Evolutionary conservation across 1,284 basidiomycete genomes (phyloP).

Genomic region (Termitomyces sp.): DNA sequence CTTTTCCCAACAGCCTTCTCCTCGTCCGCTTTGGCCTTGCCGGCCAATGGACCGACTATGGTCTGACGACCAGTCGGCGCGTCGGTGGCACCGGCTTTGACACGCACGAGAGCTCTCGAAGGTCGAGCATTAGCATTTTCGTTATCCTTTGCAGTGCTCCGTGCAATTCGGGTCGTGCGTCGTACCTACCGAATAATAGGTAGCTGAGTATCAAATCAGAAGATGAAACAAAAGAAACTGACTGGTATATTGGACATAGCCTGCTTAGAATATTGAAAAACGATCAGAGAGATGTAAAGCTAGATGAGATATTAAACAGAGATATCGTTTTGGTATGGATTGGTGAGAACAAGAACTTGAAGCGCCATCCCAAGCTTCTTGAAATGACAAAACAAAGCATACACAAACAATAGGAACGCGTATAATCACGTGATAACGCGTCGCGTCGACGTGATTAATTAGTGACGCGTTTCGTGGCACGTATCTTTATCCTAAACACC

Average conservation of each 20-base stretch:
- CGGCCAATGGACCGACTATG: conserved; percentile 19
- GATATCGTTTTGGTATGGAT: conserved; percentile 1
- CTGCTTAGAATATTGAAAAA: neutral
- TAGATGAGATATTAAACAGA: neutral
- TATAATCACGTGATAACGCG: conserved; percentile 14
- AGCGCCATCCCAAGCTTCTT: neutral
- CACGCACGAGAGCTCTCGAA: conserved; percentile 26
- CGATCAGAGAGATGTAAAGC: neutral
- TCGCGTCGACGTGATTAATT: conserved; percentile 14
- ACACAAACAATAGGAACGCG: conserved; percentile 16
- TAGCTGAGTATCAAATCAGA: no score
- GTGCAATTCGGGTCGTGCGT: conserved; percentile 14
- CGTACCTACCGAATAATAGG: conserved; percentile 10
- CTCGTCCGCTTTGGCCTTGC: conserved; percentile 21
- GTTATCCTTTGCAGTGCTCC: conserved; percentile 13
- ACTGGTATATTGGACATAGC: conserved; percentile 18
- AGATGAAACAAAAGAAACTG: conserved; percentile 1
- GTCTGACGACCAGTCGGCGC: conserved; percentile 18
- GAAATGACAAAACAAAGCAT: conserved; percentile 14
- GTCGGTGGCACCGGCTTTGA: conserved; percentile 26
- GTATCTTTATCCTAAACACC: neutral
- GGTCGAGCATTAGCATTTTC: conserved; percentile 23
- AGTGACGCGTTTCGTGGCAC: neutral
- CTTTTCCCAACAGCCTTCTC: conserved; percentile 27
- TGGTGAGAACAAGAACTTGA: conserved; percentile 10